Base-by-base conservation (phyloP, 1,284 basidiomycete species). In the Calocybe gambosa region DNA sequence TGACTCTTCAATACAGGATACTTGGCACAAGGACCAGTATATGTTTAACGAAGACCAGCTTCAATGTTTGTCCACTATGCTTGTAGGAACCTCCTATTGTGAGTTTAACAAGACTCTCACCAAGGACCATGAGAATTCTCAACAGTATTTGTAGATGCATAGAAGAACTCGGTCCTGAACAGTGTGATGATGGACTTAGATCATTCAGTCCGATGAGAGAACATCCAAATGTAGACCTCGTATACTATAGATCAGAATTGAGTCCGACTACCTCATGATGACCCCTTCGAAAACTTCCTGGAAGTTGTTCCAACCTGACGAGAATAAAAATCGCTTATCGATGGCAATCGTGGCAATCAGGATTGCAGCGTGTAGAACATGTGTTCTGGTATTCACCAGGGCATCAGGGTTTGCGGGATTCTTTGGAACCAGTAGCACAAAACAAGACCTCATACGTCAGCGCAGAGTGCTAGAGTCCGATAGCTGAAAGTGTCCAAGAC, bases 11-110 rank as follows among this genome's bases (percentile, higher is more conserved):
- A 18, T n/a, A 47, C 58, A 90, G 86, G 91, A 93, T 62, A 93
- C 88, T 42, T 93, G 91, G 90, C 84, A 89, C 54, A 89, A 89
- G 57, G 94, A 98, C 65, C 88, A 94, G 64, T 76, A 82, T 52
- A 78, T 80, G 50, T 98, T 99, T 65, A 80, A 89, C 56, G 89
- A 94, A 62, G 93, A 95, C 60, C 92, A 95, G 61, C 65, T 93
- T 35, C 84, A 88, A 59, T 85, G 82, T 55, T 75, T 96, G 57
- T 89, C 90, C 35, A 89, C 88, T 37, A 90, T 94, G 76, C 73
- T 94, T 37, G 88, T 91, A 18, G 92, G 92, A 20, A 93, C 89
- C 33, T 92, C 89, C 1, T 95, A 95, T 60, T 94, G 89, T 89
- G 62, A 68, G 80, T 68, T 9, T 16, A 5, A n/a, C 5, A 29